Evolutionary conservation across 2,329 filamentous ascomycete species (phyloP), one percentile per base, ranked within the genome.

Genomic region (Colletotrichum tropicale): DNA sequence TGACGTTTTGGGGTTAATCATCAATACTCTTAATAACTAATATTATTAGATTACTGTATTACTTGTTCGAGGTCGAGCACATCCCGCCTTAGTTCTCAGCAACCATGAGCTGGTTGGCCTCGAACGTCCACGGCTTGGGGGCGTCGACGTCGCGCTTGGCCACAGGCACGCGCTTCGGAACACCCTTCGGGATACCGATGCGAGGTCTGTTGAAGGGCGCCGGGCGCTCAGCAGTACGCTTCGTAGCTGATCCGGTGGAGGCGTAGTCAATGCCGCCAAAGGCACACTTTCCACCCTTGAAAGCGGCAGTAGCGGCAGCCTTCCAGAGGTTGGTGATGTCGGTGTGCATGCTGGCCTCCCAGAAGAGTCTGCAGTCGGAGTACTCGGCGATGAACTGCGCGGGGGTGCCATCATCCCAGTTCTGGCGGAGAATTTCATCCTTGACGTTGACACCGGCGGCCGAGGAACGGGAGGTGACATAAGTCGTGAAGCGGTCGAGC

Each of bases 321-420:
- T 87, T 87, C 88, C 88, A 90, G n/a, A 87, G 80, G 52, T 85
- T 85, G 15, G 82, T 83, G 58, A 88, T 83, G 76, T 89, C 87
- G 16, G 81, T 83, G 52, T 87, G 79, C 86, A 89, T 90, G 38
- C 82, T 83, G 28, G 84, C 84, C 5, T 88, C 88, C 83, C 88
- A 89, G 81, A 85, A 89, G 36, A 90, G 85, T 16, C 88, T 83
- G 79, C 88, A 90, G 79, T 89, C 88, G 5, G 86, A 83, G 43
- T 87, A 81, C 80, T 89, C 87, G 60, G 85, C 85, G 1, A 88
- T 80, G 76, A 87, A 90, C 76, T 90, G 88, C 16, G 88, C 82
- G 2, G 88, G 88, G 0, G 83, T 78, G 12, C 85, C 85, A 65
- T 87, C 85, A 9, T 82, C 79, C 67, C 85, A 73, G 77, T 86